These are phyloP conservation scores for Pseudogymnoascus sp. DNA, from an alignment of 2,329 filamentous ascomycete genomes.

Conservation along the genomic window DNA sequence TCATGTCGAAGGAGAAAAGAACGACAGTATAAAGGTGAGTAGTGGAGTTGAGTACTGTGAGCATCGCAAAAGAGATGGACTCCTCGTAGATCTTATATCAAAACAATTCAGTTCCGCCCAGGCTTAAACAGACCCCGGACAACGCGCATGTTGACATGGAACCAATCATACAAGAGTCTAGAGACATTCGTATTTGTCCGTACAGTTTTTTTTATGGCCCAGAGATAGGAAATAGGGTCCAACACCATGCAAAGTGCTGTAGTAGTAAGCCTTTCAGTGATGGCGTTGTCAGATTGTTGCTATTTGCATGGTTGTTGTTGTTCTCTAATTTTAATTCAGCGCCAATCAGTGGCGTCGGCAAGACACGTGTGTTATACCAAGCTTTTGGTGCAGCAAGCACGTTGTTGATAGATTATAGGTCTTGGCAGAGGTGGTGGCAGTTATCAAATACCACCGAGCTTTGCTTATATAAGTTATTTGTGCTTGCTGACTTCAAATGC, in stretches of 20 bases:
- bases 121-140: not conserved
- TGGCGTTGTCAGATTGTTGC: not conserved
- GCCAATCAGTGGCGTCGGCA: not conserved
- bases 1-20: constrained; percentile 2
- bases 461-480: not conserved
- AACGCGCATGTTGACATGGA: not conserved
- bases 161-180: not conserved
- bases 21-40: constrained; percentile 5
- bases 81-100: constrained; percentile 3
- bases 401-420: not conserved
- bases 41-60: not conserved
- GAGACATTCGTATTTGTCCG: not conserved
- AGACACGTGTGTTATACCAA: not conserved
- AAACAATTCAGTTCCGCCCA: not conserved
- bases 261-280: not conserved
- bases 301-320: constrained; percentile 6
- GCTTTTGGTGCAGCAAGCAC: not conserved
- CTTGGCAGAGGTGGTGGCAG: not conserved
- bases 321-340: not conserved
- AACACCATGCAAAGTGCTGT: not conserved
- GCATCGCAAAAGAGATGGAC: not conserved
- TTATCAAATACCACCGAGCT: not conserved
- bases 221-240: not conserved
- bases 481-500: not conserved
- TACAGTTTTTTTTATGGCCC: not conserved